These are phyloP conservation scores for Saccharomyces uvarum DNA, from an alignment of 1,139 yeast species.

Conservation along the genomic window DNA sequence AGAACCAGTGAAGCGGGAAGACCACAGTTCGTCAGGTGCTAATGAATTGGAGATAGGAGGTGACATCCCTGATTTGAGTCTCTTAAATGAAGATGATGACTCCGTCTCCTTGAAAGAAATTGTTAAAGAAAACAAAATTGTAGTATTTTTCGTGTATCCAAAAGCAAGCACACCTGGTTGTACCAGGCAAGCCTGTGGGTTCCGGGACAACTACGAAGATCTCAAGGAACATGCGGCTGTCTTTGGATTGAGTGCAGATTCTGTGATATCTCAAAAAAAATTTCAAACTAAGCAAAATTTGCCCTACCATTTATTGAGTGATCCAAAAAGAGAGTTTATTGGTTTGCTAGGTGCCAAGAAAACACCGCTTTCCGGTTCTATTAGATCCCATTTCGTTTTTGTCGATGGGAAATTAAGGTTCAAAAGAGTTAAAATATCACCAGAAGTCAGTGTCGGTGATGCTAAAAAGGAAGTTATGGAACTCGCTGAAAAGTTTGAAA, in stretches of 20 bases:
- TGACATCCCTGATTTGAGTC: conserved; percentile 53
- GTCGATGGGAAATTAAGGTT: conserved; percentile 63
- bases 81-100: conserved; percentile 62
- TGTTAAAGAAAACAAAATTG: conserved; percentile 42
- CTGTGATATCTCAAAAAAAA: conserved; percentile 63
- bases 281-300: conserved; percentile 67
- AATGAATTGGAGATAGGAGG: conserved; percentile 43
- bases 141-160: conserved; percentile 77
- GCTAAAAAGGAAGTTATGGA: conserved; percentile 49
- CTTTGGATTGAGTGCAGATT: conserved; percentile 67
- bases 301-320: conserved; percentile 68
- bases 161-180: conserved; percentile 94
- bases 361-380: conserved; percentile 50
- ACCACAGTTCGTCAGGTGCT: neutral
- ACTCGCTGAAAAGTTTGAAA: conserved; percentile 15
- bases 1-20: neutral
- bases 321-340: conserved; percentile 63
- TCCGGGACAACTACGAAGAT: conserved; percentile 55
- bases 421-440: conserved; percentile 63
- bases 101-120: conserved; percentile 45
- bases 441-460: conserved; percentile 62
- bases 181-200: conserved; percentile 87
- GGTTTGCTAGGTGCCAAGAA: conserved; percentile 78
- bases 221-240: conserved; percentile 49
- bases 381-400: conserved; percentile 86